Base-by-base conservation (phyloP, 495 filamentous ascomycete species). In the Sphaerosporella brunnea region DNA sequence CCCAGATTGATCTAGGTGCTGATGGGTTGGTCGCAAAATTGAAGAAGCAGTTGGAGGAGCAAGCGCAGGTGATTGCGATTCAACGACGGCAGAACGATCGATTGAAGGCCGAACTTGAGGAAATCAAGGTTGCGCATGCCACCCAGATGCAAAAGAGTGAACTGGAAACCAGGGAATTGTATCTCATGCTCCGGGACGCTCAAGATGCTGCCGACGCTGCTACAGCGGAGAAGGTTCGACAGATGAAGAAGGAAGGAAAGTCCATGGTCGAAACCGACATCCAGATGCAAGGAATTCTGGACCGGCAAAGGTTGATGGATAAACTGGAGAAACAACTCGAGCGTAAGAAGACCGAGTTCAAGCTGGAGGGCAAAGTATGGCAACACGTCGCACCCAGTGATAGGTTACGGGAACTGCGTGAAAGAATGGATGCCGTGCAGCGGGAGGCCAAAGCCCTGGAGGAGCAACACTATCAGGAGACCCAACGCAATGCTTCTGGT, bases 141-240 rank as follows among this genome's bases (percentile, higher is more conserved):
- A 84, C 90, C 61, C 92, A 97, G 55, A 70, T 93, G 41, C 90
- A 97, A 62, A 75, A 88, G 37, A 90, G 93, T 58, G 90, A 97
- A 63, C 63, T 97, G 21, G 90, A 97, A 62, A 96, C 92, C 0
- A 73, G 90, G 56, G 90, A 97, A 66, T 68, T 97, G 9, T 97
- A 96, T 65, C 79, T 97, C 32, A 97, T 97, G 90, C 80, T 97
- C 42, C 77, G 92, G 45, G 90, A 97, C 65, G 90, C 90, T 23
- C 90, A 97, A 63, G 90, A 97, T 62, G 82, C 92, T 51, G 88
- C 90, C 32, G 86, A 84, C 58, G 83, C 84, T 40, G 82, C 79
- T 51, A 87, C 87, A 65, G 68, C 71, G 36, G 64, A 65, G 30
- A 68, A 69, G 48, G 69, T 67, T 16, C 71, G 67, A 38, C 69